phyloP scores from a whole-genome alignment of 2,329 filamentous ascomycete genomes.

The Periconia digitata region DNA sequence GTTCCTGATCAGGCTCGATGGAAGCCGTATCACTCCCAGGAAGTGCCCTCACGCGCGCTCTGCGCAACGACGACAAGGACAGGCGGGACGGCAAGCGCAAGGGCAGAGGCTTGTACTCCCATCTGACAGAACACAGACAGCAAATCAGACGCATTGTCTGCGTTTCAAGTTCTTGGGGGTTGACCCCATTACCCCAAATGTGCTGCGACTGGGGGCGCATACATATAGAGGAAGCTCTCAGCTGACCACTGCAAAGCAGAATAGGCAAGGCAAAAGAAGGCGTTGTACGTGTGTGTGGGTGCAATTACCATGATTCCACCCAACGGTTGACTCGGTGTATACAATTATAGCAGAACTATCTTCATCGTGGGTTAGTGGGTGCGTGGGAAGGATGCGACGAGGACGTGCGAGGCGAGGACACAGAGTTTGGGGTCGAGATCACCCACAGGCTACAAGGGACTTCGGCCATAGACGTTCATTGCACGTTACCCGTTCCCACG shows the following conservation, averaged over 20 bases:
- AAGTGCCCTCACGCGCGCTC: neutral
- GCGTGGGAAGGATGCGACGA: neutral
- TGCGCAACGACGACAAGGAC: neutral
- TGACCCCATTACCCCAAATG: neutral
- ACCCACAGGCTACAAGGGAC: neutral
- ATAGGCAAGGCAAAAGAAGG: neutral
- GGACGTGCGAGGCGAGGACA: neutral
- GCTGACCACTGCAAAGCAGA: neutral
- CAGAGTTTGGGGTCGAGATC: neutral
- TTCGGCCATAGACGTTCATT: neutral
- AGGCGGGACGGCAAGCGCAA: neutral
- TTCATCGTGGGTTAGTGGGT: too few species aligned
- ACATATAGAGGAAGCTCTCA: neutral
- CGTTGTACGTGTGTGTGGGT: too few species aligned
- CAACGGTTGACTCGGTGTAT: too few species aligned
- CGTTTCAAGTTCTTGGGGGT: neutral
- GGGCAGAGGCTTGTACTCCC: neutral
- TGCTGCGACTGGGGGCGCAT: neutral
- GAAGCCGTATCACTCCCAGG: neutral
- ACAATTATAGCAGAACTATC: too few species aligned
- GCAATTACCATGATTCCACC: too few species aligned
- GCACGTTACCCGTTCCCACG: constrained; percentile 5
- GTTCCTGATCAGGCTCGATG: too few species aligned
- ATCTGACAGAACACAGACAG: too few species aligned
- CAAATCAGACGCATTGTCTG: too few species aligned